Base-by-base conservation (phyloP, 1,284 basidiomycete genomes). In the Quambalaria eucalypti region DNA sequence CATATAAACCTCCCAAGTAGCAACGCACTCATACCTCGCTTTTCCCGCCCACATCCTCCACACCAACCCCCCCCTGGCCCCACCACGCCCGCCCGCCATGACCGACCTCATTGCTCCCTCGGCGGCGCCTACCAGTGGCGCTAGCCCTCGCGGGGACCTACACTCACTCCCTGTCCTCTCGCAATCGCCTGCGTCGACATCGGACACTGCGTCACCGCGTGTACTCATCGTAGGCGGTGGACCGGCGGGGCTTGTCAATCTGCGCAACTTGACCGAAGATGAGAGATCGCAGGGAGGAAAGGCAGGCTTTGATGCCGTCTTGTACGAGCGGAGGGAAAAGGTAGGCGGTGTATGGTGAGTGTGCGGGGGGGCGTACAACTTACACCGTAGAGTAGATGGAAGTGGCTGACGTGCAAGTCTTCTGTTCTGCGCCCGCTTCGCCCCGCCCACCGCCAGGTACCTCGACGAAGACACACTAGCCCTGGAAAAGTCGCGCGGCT, bases 221-320 rank as follows among this genome's bases (percentile, higher is more conserved):
- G 57, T 70, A 14, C 59, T 70, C 42, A 56, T 72, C 51, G 51
- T 72, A n/a, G 69, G 69, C 19, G 69, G 69, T 8, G 69, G 69
- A 7, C 57, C 63, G 1, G 62, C 66, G 2, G 69, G 69, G 6
- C 52, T 72, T 19, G 69, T 65, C 21, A 47, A 62, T 1, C 59
- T 72, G 12, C 62, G 69, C 44, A 65, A 69, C 46, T 48, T 72
- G 19, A 39, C 48, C 39, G 54, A 65, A 16, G 53, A 55, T 7
- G n/a, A 42, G 42, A 12, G 21, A 12, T 19, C 42, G 14, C 21
- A 46, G 21, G 42, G 42, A 12, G 42, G 42, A 46, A 46, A 21
- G 5, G 19, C 19, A 12, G 42, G 42, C 1, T 64, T 62, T 19
- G 54, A 52, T 4, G 64, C 64, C 1, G 12, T 51, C 10, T 64